A percentile compares a stretch with the other conserved stretches of the same genome.
phyloP scores from a whole-genome alignment of 2,329 filamentous ascomycete species.

The Pseudogymnoascus sp. region DNA sequence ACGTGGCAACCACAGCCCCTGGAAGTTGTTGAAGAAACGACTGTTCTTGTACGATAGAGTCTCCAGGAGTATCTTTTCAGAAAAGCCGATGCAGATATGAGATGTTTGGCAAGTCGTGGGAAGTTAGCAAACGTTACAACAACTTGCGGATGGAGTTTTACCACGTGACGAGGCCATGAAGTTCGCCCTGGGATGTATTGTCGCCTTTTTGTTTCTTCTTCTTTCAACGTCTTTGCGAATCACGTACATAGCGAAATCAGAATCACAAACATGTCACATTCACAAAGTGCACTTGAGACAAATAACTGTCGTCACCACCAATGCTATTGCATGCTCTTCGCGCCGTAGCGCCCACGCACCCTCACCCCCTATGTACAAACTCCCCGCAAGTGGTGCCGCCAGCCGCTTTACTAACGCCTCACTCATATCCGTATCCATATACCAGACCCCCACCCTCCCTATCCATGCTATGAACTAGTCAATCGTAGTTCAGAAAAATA shows the following conservation, averaged over 20 bases:
- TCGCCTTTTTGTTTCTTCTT: background rate
- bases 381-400: background rate
- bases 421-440: conserved; percentile 7
- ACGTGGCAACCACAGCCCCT: background rate
- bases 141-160: background rate
- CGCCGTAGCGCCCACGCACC: background rate
- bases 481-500: conserved; percentile 6
- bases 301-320: background rate
- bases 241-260: background rate
- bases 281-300: background rate
- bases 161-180: background rate
- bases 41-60: background rate
- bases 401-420: conserved; percentile 2
- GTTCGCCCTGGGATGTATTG: background rate
- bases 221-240: background rate
- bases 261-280: background rate
- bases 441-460: background rate
- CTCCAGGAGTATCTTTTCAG: background rate
- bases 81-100: background rate
- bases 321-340: background rate
- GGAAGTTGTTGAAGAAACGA: background rate
- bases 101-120: background rate
- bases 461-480: conserved; percentile 3
- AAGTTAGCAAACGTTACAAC: background rate
- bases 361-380: background rate